Evolutionary conservation across 345 rosid species (phyloP).

Genomic region (Lenwebbia sp.): DNA sequence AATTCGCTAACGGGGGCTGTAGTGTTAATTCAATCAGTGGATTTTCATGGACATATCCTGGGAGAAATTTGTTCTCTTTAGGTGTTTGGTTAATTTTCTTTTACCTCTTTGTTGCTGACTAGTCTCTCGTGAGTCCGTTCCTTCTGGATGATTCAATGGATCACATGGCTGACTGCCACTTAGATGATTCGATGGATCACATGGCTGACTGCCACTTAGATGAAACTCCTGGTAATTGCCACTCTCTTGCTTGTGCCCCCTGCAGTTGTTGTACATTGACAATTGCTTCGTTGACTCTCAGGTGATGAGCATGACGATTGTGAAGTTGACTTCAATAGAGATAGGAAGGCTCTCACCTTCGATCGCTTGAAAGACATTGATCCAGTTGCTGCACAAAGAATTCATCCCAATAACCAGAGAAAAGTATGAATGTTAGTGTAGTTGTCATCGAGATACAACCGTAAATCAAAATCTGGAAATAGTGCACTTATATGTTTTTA

Average conservation of each 20-base stretch:
- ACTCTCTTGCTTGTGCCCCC: neutral
- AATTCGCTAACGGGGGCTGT: no score
- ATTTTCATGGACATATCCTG: neutral
- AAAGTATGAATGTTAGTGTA: slow-evolving; percentile 30
- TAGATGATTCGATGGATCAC: slow-evolving; percentile 48
- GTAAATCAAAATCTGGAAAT: neutral
- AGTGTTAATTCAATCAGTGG: neutral
- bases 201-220: slow-evolving; percentile 13
- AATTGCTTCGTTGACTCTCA: neutral
- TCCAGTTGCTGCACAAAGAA: slow-evolving; percentile 84
- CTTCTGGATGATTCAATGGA: slow-evolving; percentile 59
- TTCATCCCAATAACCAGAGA: slow-evolving; percentile 86
- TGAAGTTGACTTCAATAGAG: slow-evolving; percentile 15
- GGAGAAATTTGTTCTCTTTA: neutral
- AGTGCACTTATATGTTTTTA: neutral
- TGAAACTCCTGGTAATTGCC: slow-evolving; percentile 33
- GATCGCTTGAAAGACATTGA: slow-evolving; percentile 65
- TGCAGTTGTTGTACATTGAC: neutral
- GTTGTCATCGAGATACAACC: neutral
- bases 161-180: slow-evolving; percentile 18
- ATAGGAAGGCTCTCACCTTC: slow-evolving; percentile 23
- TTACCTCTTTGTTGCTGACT: neutral
- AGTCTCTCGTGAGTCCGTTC: slow-evolving; percentile 86
- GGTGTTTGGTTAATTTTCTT: neutral
- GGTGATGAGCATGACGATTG: slow-evolving; percentile 24